Percentiles rank a stretch among this genome's conserved stretches.
Evolutionary conservation across 805 yeast species (phyloP).

Genomic region (Debaryomyces maramus): DNA sequence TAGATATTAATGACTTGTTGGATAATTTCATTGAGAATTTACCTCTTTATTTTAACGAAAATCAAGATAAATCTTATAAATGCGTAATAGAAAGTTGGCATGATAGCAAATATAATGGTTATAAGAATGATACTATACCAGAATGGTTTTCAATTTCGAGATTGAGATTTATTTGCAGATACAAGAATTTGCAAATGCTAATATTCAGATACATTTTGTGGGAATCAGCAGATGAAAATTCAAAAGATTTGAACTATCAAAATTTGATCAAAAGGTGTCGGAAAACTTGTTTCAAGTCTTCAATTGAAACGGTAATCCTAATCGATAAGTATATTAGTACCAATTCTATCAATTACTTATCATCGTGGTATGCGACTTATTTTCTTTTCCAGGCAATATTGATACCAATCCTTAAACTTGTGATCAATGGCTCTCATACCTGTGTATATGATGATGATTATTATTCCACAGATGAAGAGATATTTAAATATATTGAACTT

Average conservation of each 20-base stretch:
- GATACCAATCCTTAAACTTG: conserved; percentile 16
- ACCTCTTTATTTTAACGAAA: conserved; percentile 16
- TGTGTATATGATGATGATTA: background rate
- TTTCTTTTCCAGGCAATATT: conserved; percentile 21
- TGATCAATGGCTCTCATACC: conserved; percentile 12
- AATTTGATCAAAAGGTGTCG: conserved; percentile 17
- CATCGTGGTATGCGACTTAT: conserved; percentile 20
- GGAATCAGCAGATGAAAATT: conserved; percentile 15
- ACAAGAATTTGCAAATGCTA: conserved; percentile 17
- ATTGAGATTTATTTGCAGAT: conserved; percentile 16
- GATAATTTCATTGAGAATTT: conserved; percentile 12
- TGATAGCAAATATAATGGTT: conserved; percentile 5
- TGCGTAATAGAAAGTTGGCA: conserved; percentile 3
- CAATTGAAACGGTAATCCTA: conserved; percentile 13
- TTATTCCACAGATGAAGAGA: conserved; percentile 10
- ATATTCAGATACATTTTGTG: conserved; percentile 21
- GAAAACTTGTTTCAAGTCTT: conserved; percentile 16
- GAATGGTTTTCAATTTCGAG: conserved; percentile 19
- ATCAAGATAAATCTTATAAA: conserved; percentile 9
- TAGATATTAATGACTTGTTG: conserved; percentile 20
- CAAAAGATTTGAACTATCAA: conserved; percentile 13
- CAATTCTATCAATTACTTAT: conserved; percentile 15
- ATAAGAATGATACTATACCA: conserved; percentile 11
- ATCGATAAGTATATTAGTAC: conserved; percentile 13
- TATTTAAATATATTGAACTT: conserved; percentile 14